Evolutionary conservation across 371 early-diverging fungal genomes (phyloP), one percentile per base, ranked within the genome.

Genomic region (Mucor ambiguus): DNA sequence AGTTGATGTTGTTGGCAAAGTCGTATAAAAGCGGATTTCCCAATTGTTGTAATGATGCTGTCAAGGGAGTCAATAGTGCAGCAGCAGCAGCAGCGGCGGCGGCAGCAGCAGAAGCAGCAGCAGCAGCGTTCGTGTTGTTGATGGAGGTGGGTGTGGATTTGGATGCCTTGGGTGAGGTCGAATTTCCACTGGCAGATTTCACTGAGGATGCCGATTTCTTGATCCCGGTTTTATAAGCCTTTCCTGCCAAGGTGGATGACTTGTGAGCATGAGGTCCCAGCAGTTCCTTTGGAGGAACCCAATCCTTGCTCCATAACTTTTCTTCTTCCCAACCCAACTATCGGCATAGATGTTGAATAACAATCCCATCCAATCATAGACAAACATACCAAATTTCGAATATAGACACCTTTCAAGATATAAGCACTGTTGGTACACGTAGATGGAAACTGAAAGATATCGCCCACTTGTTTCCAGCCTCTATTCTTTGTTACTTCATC

Each of bases 391-490:
- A 93, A 76, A 63, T 85, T 86, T 61, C 83, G 80, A 41, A 85
- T 86, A 68, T 93, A 93, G 2, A 91, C 81, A 30, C 87, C 85
- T 74, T 92, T 92, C 58, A 91, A 75, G 33, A 91, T 89, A 68
- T 87, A 91, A 2, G 92, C 92, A 60, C 88, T 85, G 75, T 92
- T 93, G 22, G 92, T 93, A 73, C 93, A 92, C 9, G 92, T 93
- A 20, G 87, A 76, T 8, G 92, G 92, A 52, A 93, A 87, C 58
- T 92, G 81, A 72, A 93, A 91, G 0, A 87, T 85, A 24, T 82
- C 73, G 18, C 87, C 82, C 26, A 92, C 83, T 69, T 87, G 81
- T 64, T 87, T 89, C 93, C 93, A 92, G 20, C 89, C 85, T 58
- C 90, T 85, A 37, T 90, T 89, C 41, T 81, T 76, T 18, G 91